Evolutionary conservation across 2,329 filamentous ascomycete species (phyloP).

Genomic region (Diaporthe capsici): DNA sequence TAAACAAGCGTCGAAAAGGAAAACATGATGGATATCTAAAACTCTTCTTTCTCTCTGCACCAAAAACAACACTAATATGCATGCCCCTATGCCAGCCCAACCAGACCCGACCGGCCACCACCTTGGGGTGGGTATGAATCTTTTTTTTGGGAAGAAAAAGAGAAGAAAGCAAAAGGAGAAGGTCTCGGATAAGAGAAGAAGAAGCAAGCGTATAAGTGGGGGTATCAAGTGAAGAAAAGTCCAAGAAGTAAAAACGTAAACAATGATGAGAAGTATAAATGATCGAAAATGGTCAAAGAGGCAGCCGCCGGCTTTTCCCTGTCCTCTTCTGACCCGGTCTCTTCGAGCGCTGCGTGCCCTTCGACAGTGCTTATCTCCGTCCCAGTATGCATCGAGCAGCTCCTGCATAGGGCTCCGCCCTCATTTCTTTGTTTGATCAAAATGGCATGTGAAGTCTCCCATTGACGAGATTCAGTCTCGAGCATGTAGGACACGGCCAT

Average conservation of each 20-base stretch:
- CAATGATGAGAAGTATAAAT: not conserved
- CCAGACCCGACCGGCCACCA: conserved; percentile 32
- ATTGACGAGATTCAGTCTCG: not conserved
- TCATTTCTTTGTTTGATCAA: not conserved
- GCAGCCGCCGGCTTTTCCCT: not conserved
- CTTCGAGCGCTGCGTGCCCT: not conserved
- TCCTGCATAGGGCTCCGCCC: not conserved
- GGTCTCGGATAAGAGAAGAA: not conserved
- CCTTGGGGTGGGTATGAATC: conserved; percentile 35
- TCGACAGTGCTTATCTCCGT: not conserved
- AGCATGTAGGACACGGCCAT: no score
- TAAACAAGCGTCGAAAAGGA: not conserved
- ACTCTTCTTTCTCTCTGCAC: not conserved
- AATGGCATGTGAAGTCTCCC: not conserved
- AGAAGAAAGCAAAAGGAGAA: not conserved
- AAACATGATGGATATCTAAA: conserved; percentile 25
- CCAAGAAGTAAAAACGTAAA: conserved; percentile 17
- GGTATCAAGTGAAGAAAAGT: conserved; percentile 36
- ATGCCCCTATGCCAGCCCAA: conserved; percentile 11
- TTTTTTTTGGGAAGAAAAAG: conserved; percentile 24
- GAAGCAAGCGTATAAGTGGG: conserved; percentile 21
- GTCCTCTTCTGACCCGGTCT: not conserved
- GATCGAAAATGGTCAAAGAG: conserved; percentile 3
- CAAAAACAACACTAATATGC: not conserved
- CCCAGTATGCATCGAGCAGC: not conserved